Evolutionary conservation across 2,329 filamentous ascomycete species (phyloP), one percentile per base, ranked within the genome.

Genomic region (Botrytis squamosa): DNA sequence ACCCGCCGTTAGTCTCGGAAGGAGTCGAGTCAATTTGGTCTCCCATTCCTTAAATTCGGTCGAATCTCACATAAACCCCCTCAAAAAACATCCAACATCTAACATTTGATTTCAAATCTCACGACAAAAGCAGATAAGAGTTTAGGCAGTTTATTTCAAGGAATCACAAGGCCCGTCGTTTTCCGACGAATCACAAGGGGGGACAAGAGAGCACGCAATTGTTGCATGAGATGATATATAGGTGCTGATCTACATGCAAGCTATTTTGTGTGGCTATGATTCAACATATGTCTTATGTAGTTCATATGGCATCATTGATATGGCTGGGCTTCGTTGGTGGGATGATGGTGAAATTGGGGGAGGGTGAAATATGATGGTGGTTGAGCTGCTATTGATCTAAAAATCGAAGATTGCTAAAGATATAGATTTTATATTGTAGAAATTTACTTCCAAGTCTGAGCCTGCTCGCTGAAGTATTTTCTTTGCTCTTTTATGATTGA

Each of bases 251-350:
- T 40, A 16, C 36, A 40, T 14, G n/a, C 29, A 38, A n/a, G 25
- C 16, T 22, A 55, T 42, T 10, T 22, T 40, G 25, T 57, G 49
- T 68, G 49, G 36, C 10, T 68, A 38, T 55, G 16, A 68, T 68
- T 29, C 65, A 42, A 42, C 5, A 57, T 42, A 36, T 57, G 36
- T 57, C 65, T 57, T 68, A 67, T 55, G 4, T 68, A 42, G 46
- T 68, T 68, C 33, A 40, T 68, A 68, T 68, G 65, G 65, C 65
- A 68, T 68, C 65, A 68, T 68, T 68, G 49, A 57, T 68, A 68
- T 68, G 16, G 65, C 49, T 57, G 65, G 65, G 65, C n/a, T 42
- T 57, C 18, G 25, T 29, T 68, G 65, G 36, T 57, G 18, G 33
- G 36, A 57, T 68, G 36, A 67, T 55, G 65, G 49, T 68, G 65